A percentile compares a stretch with the other conserved stretches of the same genome.
phyloP scores from a whole-genome alignment of 2,329 filamentous ascomycete species.

The Fusarium aywerte region DNA sequence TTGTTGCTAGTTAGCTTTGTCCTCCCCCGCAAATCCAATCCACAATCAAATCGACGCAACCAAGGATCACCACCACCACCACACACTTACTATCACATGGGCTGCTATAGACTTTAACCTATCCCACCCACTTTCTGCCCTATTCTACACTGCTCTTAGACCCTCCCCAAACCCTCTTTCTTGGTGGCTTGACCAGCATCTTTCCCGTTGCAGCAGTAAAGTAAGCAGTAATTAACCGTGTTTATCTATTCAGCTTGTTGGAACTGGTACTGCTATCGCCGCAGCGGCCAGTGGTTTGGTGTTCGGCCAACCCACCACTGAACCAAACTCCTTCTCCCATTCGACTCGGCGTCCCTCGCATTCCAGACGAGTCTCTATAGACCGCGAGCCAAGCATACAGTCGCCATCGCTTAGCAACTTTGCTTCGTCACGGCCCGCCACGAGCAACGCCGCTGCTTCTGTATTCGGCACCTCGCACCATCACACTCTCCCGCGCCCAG shows the following conservation, averaged over 20 bases:
- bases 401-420: constrained; percentile 40
- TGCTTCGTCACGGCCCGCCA: constrained; percentile 56
- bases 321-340: constrained; percentile 51
- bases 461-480: constrained; percentile 48
- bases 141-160: constrained; percentile 31
- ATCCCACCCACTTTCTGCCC: constrained; percentile 32
- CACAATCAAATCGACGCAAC: constrained; percentile 30
- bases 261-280: constrained; percentile 70
- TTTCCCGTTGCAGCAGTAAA: constrained; percentile 34
- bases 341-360: constrained; percentile 45
- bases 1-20: constrained; percentile 38
- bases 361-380: constrained; percentile 48
- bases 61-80: constrained; percentile 41
- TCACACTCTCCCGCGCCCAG: constrained; percentile 46
- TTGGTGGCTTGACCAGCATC: constrained; percentile 30
- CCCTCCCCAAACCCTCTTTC: constrained; percentile 36
- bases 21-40: constrained; percentile 36
- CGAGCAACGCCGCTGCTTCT: constrained; percentile 54
- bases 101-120: constrained; percentile 42
- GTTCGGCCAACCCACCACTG: constrained; percentile 65
- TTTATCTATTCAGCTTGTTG: constrained; percentile 62
- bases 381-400: constrained; percentile 50
- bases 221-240: constrained; percentile 31
- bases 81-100: constrained; percentile 36
- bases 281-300: constrained; percentile 68